Base-by-base conservation (phyloP, 306 rosid genomes). In the Quercus mongolica region DNA sequence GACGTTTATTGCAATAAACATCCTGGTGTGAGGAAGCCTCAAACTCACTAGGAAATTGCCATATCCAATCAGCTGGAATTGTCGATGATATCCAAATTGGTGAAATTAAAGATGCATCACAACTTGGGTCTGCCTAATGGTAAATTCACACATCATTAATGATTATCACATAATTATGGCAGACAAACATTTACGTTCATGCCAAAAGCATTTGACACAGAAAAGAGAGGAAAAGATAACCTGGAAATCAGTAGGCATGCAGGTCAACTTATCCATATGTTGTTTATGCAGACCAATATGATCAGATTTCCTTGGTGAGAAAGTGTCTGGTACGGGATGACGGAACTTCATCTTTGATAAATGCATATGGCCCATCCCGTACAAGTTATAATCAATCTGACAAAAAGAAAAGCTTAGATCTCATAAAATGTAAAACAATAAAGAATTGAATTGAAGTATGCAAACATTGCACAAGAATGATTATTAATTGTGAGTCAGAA, bases 261-360 rank as follows among this genome's bases (percentile, higher is more conserved):
- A 86, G 74, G 80, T 86, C 67, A 69, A 28, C 31, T 33, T 6
- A 5, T 33, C 38, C 38, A 33, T 73, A 38, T 33, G 80, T 74
- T 67, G 88, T 26, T 26, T 26, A 26, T 26, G 28, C 28, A 26
- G 28, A 68, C 74, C 77, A 81, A 73, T 78, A 73, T 49, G 41
- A 76, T 76, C 57, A 64, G 71, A 83, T 80, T 82, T 92, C 79
- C 77, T 74, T 38, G 46, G 77, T 44, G 81, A 72, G 80, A 83
- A 86, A 73, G n/a, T 79, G 78, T 85, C 90, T 20, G 92, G 97
- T 54, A 91, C 69, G 56, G 97, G 97, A 78, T 84, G 87, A 72
- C 99, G 94, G 57, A 92, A 94, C 84, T 88, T 89, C 89, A 94
- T 79, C 83, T 92, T 94, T 54, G 91, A 89, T 71, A 90, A 78